Evolutionary conservation across 371 early-diverging fungal genomes (phyloP), one percentile per base, ranked within the genome.

Genomic region (Apophysomyces variabilis): DNA sequence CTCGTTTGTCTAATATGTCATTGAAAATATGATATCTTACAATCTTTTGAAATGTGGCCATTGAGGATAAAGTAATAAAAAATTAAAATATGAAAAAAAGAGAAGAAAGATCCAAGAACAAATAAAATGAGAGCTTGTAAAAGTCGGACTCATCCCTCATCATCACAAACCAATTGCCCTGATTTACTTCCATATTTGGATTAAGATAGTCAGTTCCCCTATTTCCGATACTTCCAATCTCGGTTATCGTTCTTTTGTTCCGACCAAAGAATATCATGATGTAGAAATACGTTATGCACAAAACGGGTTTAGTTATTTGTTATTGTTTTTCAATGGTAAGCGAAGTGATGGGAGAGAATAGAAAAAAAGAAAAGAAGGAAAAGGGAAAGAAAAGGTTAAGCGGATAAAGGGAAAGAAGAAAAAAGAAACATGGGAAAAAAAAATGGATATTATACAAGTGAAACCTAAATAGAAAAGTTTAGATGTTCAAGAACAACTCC

Each of bases 401-500:
- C 3, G 32, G 32, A 26, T 26, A 26, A 26, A 13, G 4, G 58
- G 13, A 3, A 12, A 39, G 14, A 36, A 14, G 37, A 16, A 18
- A 58, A 58, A 35, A 26, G 39, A 58, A 36, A 14, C 32, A 36
- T 36, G 58, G 37, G 61, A 61, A 32, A 16, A 45, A 46, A 45
- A 32, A 44, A 41, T 32, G 21, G 21, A 13, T 38, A 61, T 47
- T 50, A 11, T 47, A 58, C 64, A 58, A 61, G 5, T 58, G 32
- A 56, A 50, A 45, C 38, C 14, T 61, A 50, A 50, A 21, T 18
- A 50, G 5, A 21, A 21, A 21, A 14, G 11, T 32, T 74, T 82
- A 88, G 59, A 89, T 78, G 67, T 87, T 88, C 76, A 96, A 93
- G 68, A 98, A 85, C 39, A 98, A 86, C 83, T 98, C 97, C 58